phyloP scores from a whole-genome alignment of 371 early-diverging fungal genomes.

The Lichtheimia ornata region DNA sequence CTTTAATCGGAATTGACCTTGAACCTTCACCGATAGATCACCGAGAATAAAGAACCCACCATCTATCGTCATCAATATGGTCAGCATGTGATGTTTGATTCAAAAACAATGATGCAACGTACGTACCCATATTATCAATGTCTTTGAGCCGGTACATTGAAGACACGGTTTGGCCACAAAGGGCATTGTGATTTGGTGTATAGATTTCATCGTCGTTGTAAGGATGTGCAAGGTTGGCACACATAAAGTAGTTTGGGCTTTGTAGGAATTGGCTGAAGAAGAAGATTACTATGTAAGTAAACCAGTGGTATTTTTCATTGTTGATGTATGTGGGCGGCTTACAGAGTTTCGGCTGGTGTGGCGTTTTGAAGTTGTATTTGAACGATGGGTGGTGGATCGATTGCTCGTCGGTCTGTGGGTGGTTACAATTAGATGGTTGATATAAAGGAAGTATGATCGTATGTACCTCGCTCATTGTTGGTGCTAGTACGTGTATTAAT shows the following conservation, averaged over 20 bases:
- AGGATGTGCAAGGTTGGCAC: conserved; percentile 45
- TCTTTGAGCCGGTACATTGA: conserved; percentile 51
- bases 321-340: neutral
- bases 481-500: conserved; percentile 25
- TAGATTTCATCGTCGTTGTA: conserved; percentile 37
- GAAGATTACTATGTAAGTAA: neutral
- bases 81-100: neutral
- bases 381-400: conserved; percentile 29
- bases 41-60: conserved; percentile 96
- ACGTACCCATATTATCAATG: conserved; percentile 38
- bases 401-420: conserved; percentile 18
- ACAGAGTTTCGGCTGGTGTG: conserved; percentile 15
- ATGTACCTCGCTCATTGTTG: conserved; percentile 25
- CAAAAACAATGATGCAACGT: neutral
- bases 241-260: conserved; percentile 46
- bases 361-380: conserved; percentile 20
- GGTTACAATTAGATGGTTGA: neutral
- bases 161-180: conserved; percentile 48
- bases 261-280: conserved; percentile 49
- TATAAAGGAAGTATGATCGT: neutral
- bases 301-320: neutral
- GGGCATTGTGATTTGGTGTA: conserved; percentile 38
- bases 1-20: conserved; percentile 87
- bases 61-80: conserved; percentile 39
- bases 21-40: conserved; percentile 88